Conservation (phyloP, 108 stramenopile genomes). For the Cyclotella kingstonii region DNA sequence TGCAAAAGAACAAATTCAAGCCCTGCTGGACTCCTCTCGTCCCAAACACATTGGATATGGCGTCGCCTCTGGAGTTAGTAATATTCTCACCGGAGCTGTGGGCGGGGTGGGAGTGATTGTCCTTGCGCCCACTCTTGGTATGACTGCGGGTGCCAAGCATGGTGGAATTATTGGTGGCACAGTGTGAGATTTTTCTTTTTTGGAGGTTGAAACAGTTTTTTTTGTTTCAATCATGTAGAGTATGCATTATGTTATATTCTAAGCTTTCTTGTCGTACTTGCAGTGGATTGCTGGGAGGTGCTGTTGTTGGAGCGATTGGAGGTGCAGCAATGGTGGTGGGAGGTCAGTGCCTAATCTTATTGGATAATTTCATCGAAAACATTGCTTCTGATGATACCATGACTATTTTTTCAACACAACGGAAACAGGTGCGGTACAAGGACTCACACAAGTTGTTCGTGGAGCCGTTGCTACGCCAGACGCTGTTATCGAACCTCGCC, state of each 20-base stretch:
- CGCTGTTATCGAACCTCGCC: conserved; percentile 52
- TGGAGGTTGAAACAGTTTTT: background rate
- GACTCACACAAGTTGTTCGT: conserved; percentile 55
- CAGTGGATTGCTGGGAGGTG: conserved; percentile 45
- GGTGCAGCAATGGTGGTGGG: conserved; percentile 47
- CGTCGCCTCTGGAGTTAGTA: conserved; percentile 49
- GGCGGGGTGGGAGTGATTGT: conserved; percentile 74
- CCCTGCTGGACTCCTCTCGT: conserved; percentile 28
- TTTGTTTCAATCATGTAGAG: background rate
- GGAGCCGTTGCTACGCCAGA: conserved; percentile 63
- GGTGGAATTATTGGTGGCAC: conserved; percentile 39
- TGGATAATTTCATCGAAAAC: too few species aligned
- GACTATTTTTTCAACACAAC: background rate
- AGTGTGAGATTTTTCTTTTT: conserved; percentile 36
- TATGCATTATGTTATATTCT: background rate
- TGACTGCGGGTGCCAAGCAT: conserved; percentile 16
- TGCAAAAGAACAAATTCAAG: conserved; percentile 40
- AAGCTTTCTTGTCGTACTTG: background rate
- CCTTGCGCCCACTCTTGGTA: conserved; percentile 43
- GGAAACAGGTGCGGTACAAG: conserved; percentile 45
- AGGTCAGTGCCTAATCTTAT: too few species aligned
- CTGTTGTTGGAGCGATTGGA: conserved; percentile 53
- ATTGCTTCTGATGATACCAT: too few species aligned
- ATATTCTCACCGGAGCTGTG: conserved; percentile 64
- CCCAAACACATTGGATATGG: conserved; percentile 40